These are phyloP conservation scores for Eucommia ulmoides DNA, from an alignment of 257 asterid species.

Conservation along the genomic window DNA sequence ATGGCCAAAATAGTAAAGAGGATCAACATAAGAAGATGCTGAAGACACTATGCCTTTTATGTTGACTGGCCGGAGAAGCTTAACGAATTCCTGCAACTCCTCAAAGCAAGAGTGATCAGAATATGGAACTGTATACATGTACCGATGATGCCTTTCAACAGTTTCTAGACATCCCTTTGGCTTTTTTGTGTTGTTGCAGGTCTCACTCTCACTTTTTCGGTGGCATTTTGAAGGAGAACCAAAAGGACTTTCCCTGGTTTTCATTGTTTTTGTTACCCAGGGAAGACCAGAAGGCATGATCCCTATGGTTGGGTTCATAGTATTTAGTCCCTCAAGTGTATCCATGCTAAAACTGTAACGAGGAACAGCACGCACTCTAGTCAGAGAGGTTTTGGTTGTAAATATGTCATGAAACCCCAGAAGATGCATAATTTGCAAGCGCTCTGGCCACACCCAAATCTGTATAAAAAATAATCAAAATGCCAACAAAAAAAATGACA, in stretches of 20 bases:
- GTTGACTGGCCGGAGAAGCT: constrained; percentile 54
- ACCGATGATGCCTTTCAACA: constrained; percentile 20
- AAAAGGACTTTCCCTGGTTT: constrained; percentile 12
- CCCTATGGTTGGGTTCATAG: constrained; percentile 59
- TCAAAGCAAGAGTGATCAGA: constrained; percentile 82
- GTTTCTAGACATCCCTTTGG: constrained; percentile 13
- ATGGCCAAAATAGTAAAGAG: constrained; percentile 44
- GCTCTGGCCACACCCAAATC: constrained; percentile 98
- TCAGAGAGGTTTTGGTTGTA: constrained; percentile 68
- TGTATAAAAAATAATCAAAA: constrained; percentile 20
- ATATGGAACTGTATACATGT: constrained; percentile 58
- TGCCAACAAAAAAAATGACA: too few relatives aligned
- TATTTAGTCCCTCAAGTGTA: constrained; percentile 58
- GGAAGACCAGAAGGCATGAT: constrained; percentile 89
- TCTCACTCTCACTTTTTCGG: constrained; percentile 1
- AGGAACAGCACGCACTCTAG: constrained; percentile 86
- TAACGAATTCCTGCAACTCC: constrained; percentile 63
- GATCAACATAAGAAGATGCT: constrained; percentile 38
- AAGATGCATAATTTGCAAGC: constrained; percentile 72
- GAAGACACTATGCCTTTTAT: constrained; percentile 66
- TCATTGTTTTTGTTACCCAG: constrained; percentile 31
- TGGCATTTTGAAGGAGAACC: constrained; percentile 16
- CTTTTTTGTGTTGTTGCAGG: constrained; percentile 14
- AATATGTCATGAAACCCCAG: constrained; percentile 53
- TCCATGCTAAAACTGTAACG: constrained; percentile 72